A percentile compares a stretch with the other conserved stretches of the same genome.
Conservation (phyloP, 2,329 filamentous ascomycete genomes). For the Botrytis paeoniae region DNA sequence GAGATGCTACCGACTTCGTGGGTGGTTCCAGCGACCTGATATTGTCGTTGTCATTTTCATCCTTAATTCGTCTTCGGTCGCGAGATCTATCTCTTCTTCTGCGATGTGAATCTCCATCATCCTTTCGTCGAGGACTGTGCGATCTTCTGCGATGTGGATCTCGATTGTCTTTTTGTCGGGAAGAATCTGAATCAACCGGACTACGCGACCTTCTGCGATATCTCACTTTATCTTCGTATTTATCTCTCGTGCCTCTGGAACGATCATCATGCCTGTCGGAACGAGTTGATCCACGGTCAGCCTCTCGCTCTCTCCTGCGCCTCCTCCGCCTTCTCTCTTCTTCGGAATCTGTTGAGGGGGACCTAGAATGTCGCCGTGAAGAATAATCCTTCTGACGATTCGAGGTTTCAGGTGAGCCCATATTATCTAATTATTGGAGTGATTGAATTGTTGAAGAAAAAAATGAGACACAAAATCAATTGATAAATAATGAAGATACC, state of each 20-base stretch:
- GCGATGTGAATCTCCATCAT: constrained; percentile 31
- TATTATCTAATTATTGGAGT: constrained; percentile 7
- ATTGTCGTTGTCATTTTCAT: constrained; percentile 17
- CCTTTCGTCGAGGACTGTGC: constrained; percentile 11
- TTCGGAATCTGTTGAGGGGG: constrained; percentile 33
- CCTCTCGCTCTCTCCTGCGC: constrained; percentile 29
- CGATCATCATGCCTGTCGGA: constrained; percentile 17
- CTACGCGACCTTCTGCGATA: constrained; percentile 36
- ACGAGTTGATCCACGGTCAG: constrained; percentile 14
- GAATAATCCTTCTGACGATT: constrained; percentile 25
- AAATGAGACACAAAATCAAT: not conserved
- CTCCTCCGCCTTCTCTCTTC: constrained; percentile 32
- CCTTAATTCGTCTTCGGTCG: constrained; percentile 26
- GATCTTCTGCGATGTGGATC: constrained; percentile 29
- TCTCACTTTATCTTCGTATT: constrained; percentile 27
- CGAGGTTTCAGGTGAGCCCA: constrained; percentile 24
- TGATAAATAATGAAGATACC: not conserved
- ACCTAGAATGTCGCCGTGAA: constrained; percentile 28
- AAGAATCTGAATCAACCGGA: constrained; percentile 26
- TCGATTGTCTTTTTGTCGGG: constrained; percentile 27
- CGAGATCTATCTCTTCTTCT: constrained; percentile 32
- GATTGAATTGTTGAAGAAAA: not conserved
- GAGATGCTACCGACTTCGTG: constrained; percentile 21
- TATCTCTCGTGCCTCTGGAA: constrained; percentile 22
- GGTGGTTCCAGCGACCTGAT: not conserved